Evolutionary conservation across 371 early-diverging fungal species (phyloP).

Genomic region (Rhizopus sp.): DNA sequence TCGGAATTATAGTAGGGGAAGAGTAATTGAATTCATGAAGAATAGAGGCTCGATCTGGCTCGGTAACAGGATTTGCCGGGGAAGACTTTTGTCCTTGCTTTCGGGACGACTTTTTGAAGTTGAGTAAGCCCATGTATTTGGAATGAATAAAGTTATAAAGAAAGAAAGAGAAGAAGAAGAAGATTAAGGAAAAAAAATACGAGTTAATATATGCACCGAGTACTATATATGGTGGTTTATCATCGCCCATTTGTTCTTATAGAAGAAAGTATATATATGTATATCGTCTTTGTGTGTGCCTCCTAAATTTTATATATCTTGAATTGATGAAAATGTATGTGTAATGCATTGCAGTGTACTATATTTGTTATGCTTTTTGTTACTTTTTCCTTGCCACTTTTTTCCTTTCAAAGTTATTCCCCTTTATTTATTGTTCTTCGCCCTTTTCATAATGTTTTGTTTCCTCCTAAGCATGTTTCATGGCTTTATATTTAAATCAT

Average conservation of each 20-base stretch:
- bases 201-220: not conserved
- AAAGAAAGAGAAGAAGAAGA: not conserved
- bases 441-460: too few species aligned
- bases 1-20: not conserved
- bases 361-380: not conserved
- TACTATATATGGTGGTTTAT: not conserved
- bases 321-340: too few species aligned
- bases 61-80: not conserved
- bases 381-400: not conserved
- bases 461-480: not conserved
- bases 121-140: conserved; percentile 21
- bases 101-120: conserved; percentile 18
- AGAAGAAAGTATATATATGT: too few species aligned
- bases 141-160: not conserved
- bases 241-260: not conserved
- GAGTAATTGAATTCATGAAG: not conserved
- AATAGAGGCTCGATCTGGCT: not conserved
- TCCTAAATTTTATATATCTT: not conserved
- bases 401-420: too few species aligned
- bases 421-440: too few species aligned
- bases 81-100: conserved; percentile 12
- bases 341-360: not conserved
- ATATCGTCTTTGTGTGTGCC: not conserved
- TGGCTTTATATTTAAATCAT: not conserved
- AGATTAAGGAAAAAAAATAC: not conserved